Evolutionary conservation across 2,329 filamentous ascomycete genomes (phyloP).

Genomic region (Stachybotrys chlorohalonatus): DNA sequence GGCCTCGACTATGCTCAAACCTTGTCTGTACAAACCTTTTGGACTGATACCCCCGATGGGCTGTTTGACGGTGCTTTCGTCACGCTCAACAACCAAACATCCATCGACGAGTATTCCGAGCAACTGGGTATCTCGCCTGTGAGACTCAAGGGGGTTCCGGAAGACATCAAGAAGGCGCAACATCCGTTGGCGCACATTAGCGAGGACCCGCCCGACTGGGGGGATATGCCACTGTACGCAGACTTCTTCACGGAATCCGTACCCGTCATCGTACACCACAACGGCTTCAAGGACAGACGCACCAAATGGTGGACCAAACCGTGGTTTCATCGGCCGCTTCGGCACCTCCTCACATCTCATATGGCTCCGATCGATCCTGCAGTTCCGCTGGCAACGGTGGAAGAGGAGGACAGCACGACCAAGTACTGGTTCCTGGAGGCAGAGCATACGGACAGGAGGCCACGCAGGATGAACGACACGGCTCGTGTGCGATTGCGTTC

Average conservation of each 20-base stretch:
- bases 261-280: constrained; percentile 13
- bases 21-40: constrained; percentile 10
- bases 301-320: constrained; percentile 13
- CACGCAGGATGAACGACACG: not conserved
- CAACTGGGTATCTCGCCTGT: constrained; percentile 7
- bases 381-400: not conserved
- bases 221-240: constrained; percentile 10
- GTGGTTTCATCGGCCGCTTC: constrained; percentile 13
- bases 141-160: constrained; percentile 10
- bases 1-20: constrained; percentile 17
- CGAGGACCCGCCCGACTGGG: constrained; percentile 6
- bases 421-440: constrained; percentile 2
- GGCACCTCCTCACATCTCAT: not conserved
- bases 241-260: constrained; percentile 13
- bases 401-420: not conserved
- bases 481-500: not conserved
- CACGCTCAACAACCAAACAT: constrained; percentile 7
- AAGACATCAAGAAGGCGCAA: constrained; percentile 6
- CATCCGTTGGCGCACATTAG: constrained; percentile 6
- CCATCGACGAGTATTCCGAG: constrained; percentile 8
- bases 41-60: constrained; percentile 7
- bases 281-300: constrained; percentile 12
- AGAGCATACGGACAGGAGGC: not conserved
- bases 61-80: constrained; percentile 12
- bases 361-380: not conserved